Evolutionary conservation across 2,329 filamentous ascomycete species (phyloP).

Genomic region (Cladosporium cucumerinum): DNA sequence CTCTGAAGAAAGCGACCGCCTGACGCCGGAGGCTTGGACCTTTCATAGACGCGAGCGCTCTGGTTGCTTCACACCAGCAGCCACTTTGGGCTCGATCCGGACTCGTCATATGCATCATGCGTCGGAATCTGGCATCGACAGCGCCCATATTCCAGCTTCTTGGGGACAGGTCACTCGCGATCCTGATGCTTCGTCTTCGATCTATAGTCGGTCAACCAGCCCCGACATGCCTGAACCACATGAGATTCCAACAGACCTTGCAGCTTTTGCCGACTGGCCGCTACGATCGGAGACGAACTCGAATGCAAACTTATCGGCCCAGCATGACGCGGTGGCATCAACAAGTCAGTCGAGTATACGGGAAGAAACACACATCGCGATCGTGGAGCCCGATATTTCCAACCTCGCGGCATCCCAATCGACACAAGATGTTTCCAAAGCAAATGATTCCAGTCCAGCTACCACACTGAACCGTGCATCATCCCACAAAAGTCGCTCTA

Average conservation of each 20-base stretch:
- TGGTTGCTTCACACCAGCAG: not conserved
- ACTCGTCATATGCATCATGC: conserved; percentile 14
- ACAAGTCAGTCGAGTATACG: not conserved
- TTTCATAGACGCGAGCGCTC: conserved; percentile 22
- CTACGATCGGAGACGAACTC: not conserved
- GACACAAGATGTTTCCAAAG: not conserved
- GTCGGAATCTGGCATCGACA: conserved; percentile 34
- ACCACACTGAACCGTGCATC: conserved; percentile 1
- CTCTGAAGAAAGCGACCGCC: conserved; percentile 14
- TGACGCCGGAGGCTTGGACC: conserved; percentile 19
- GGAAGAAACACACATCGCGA: not conserved
- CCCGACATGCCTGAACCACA: conserved; percentile 21
- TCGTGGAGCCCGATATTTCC: not conserved
- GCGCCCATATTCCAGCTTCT: conserved; percentile 34
- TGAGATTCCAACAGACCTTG: conserved; percentile 11
- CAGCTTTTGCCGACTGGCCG: conserved; percentile 18
- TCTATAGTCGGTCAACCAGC: conserved; percentile 39
- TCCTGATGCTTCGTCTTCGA: conserved; percentile 32
- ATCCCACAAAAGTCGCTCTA: conserved; percentile 24
- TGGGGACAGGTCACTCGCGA: conserved; percentile 38
- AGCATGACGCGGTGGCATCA: not conserved
- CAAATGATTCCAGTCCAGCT: not conserved
- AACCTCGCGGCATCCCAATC: no score
- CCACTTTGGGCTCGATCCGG: conserved; percentile 24
- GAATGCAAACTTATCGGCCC: not conserved